Evolutionary conservation across 306 rosid genomes (phyloP), one percentile per base, ranked within the genome.

Genomic region (Medicago lupulina): DNA sequence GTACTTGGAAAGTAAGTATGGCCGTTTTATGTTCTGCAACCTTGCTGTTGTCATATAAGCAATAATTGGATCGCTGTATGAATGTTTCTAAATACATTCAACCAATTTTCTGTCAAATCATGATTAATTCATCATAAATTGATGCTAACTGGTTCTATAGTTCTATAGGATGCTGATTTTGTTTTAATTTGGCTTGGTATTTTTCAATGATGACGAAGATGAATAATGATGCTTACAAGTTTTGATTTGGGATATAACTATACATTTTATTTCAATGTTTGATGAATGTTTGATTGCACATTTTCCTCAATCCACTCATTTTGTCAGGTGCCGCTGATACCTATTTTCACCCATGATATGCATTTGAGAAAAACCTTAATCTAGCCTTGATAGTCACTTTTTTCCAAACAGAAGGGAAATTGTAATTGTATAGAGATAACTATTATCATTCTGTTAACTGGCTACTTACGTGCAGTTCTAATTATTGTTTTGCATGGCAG

Each of bases 1-100:
- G 99, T 79, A 68, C 97, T 76, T 95, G 99, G 99, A 89, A 89
- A 80, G 99, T 95, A 89, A 23, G 97, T 85, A 21, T 23, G 61
- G 69, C 79, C 46, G n/a, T 81, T 79, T 58, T 79, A 66, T 60
- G 39, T 46, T 61, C 50, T 67, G 19, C 38, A 68, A 75, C 67
- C 60, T 71, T 43, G 57, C 17, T 64, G 70, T 54, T 57, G 54
- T 49, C 51, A 61, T 50, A 10, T 67, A 43, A 19, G 58, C 68
- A 31, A 55, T 67, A 21, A 25, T 43, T 9, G 25, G 23, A 40
- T 46, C 40, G 0, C 67, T 18, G 19, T n/a, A 73, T 72, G 71
- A 62, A 68, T 53, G 57, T 54, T 77, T 58, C 61, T 34, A 13
- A 36, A 54, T 39, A 59, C 40, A 38, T 23, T 65, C 23, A 53